phyloP scores from a whole-genome alignment of 2,329 filamentous ascomycete genomes.

The Colletotrichum tamarilloi region DNA sequence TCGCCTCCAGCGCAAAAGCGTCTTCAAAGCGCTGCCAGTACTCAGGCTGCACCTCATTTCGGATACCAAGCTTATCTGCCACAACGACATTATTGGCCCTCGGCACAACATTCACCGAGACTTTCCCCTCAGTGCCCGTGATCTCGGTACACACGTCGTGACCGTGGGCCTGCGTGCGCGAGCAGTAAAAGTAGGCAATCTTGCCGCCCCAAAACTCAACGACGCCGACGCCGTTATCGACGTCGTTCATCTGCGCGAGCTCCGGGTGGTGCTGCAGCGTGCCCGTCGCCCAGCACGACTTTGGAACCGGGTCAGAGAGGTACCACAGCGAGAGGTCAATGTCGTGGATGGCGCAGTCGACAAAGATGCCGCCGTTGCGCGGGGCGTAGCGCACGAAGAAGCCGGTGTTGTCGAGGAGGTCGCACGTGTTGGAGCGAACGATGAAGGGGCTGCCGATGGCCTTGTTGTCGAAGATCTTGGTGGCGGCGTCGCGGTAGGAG shows the following conservation, averaged over 20 bases:
- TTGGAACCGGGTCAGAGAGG: not conserved
- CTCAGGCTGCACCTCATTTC: slow-evolving; percentile 67
- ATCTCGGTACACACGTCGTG: slow-evolving; percentile 76
- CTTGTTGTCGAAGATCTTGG: slow-evolving; percentile 59
- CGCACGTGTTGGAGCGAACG: slow-evolving; percentile 74
- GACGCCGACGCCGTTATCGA: slow-evolving; percentile 57
- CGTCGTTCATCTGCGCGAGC: slow-evolving; percentile 43
- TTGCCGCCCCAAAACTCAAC: slow-evolving; percentile 72
- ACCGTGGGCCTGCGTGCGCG: slow-evolving; percentile 74
- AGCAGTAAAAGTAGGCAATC: slow-evolving; percentile 73
- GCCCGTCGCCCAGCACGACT: slow-evolving; percentile 2
- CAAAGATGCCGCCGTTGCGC: slow-evolving; percentile 67
- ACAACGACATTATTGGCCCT: slow-evolving; percentile 64
- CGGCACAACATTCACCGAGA: slow-evolving; percentile 70
- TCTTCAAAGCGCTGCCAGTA: slow-evolving; percentile 73
- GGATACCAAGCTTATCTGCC: slow-evolving; percentile 63
- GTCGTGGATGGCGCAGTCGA: slow-evolving; percentile 55
- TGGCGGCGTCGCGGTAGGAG: slow-evolving; percentile 70
- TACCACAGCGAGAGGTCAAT: not conserved
- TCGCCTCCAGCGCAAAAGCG: slow-evolving; percentile 71
- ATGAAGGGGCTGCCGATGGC: slow-evolving; percentile 69
- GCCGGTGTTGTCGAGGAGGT: slow-evolving; percentile 71
- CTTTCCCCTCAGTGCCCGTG: slow-evolving; percentile 73
- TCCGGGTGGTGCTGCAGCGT: slow-evolving; percentile 40
- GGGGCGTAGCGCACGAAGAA: slow-evolving; percentile 71